Conservation (phyloP, 179 eudicot genomes). For the Spinacia oleracea region DNA sequence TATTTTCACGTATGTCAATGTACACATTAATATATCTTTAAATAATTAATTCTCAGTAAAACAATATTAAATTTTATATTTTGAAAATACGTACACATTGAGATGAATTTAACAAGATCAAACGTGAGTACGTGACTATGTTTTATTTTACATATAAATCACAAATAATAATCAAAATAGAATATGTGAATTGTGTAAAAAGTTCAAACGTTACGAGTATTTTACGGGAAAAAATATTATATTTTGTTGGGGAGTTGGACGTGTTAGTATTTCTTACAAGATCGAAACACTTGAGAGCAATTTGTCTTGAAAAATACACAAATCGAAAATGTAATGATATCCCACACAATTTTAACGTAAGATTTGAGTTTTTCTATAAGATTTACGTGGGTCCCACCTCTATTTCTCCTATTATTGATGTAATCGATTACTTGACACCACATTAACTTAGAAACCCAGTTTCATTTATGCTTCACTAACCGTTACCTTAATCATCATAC, state of each 20-base stretch:
- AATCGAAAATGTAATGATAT: not conserved
- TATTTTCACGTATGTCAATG: too few species aligned
- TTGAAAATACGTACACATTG: too few species aligned
- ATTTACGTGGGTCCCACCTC: not conserved
- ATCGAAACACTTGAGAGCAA: not conserved
- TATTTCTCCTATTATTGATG: slow-evolving; percentile 18
- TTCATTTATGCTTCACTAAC: slow-evolving; percentile 11
- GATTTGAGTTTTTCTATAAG: not conserved
- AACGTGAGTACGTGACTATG: too few species aligned
- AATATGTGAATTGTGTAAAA: too few species aligned
- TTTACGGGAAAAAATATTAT: too few species aligned
- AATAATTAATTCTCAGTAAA: too few species aligned
- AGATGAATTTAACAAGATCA: too few species aligned
- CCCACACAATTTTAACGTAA: not conserved
- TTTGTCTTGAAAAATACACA: slow-evolving; percentile 18
- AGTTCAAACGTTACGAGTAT: too few species aligned
- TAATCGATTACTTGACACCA: slow-evolving; percentile 29
- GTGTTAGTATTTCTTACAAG: not conserved
- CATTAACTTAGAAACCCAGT: slow-evolving; percentile 29
- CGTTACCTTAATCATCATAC: slow-evolving; percentile 6
- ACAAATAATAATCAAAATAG: too few species aligned
- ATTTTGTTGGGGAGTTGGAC: not conserved
- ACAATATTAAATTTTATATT: too few species aligned
- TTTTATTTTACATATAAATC: too few species aligned
- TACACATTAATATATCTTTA: too few species aligned